Percentiles rank a stretch among this genome's conserved stretches.
phyloP scores from a whole-genome alignment of 1,284 basidiomycete genomes.

The Tremellales sp. region DNA sequence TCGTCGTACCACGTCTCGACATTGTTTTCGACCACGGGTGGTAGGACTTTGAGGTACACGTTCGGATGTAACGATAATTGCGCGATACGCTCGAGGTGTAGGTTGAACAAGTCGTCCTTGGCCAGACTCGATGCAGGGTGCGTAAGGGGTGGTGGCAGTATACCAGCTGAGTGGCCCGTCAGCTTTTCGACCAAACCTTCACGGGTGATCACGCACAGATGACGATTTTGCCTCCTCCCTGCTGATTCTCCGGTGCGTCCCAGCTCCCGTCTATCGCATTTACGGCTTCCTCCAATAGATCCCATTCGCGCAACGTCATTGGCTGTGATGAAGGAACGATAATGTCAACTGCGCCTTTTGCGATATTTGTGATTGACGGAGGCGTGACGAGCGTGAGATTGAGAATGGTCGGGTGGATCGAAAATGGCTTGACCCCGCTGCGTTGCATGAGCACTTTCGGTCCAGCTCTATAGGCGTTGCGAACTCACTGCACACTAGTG shows the following conservation, averaged over 20 bases:
- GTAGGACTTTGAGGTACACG: constrained; percentile 70
- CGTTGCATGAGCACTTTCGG: background rate
- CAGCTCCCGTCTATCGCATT: constrained; percentile 41
- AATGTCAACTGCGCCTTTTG: constrained; percentile 37
- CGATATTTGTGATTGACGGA: constrained; percentile 27
- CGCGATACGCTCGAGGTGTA: constrained; percentile 69
- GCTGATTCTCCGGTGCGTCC: constrained; percentile 11
- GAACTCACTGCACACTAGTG: constrained; percentile 16
- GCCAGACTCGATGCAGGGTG: constrained; percentile 66
- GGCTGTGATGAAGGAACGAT: constrained; percentile 32
- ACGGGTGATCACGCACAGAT: constrained; percentile 63
- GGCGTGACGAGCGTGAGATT: constrained; percentile 24
- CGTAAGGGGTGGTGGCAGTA: constrained; percentile 77
- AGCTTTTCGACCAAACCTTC: background rate
- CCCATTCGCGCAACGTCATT: constrained; percentile 58
- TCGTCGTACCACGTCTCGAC: constrained; percentile 50
- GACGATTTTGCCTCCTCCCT: constrained; percentile 55
- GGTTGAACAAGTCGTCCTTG: constrained; percentile 68
- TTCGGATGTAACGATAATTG: constrained; percentile 71
- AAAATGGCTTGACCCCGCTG: constrained; percentile 25
- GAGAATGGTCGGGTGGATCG: constrained; percentile 35
- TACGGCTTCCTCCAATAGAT: constrained; percentile 68
- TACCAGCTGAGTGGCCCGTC: constrained; percentile 57
- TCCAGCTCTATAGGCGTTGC: background rate
- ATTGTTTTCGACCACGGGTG: constrained; percentile 63